Evolutionary conservation across 257 asterid species (phyloP), one percentile per base, ranked within the genome.

Genomic region (Capsicum chinense): DNA sequence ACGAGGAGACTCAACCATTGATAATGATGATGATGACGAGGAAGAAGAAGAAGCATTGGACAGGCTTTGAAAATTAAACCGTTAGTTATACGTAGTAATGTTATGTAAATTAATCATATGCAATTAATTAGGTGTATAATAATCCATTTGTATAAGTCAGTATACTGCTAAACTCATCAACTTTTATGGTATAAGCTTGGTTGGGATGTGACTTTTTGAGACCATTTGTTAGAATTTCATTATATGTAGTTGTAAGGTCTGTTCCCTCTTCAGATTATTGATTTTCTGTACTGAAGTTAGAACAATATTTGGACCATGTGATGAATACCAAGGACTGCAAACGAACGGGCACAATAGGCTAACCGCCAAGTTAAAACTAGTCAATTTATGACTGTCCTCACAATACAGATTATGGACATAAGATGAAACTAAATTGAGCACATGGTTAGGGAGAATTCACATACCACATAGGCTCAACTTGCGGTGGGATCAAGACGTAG

Each of bases 251-350:
- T 74, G 59, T 8, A 52, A 42, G 56, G 12, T 48, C 60, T 21
- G 17, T 74, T 74, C 11, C 42, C 60, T 50, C 80, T 73, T 21
- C 81, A 74, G 59, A 37, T 47, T 74, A 50, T 74, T 50, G 62
- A 21, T 73, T n/a, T 19, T 48, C 11, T 52, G 47, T 19, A 48
- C 80, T 6, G 13, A 74, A 74, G 58, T 74, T 74, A 26, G 62
- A 50, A 74, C 62, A 74, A 26, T 14, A 70, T 70, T 71, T 71
- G 10, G 57, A 44, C 16, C 58, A 12, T 54, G 58, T 54, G 58
- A 15, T 54, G 58, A 54, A 54, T 5, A 54, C 16, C 58, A 54
- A 54, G 15, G 58, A 11, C 15, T 54, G 58, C 58, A 54, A 26
- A 26, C 33, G 33, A 26, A 26, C 2, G 33, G 33, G 33, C 26